Conservation (phyloP, 2,329 filamentous ascomycete species). For the Periconia sp. region DNA sequence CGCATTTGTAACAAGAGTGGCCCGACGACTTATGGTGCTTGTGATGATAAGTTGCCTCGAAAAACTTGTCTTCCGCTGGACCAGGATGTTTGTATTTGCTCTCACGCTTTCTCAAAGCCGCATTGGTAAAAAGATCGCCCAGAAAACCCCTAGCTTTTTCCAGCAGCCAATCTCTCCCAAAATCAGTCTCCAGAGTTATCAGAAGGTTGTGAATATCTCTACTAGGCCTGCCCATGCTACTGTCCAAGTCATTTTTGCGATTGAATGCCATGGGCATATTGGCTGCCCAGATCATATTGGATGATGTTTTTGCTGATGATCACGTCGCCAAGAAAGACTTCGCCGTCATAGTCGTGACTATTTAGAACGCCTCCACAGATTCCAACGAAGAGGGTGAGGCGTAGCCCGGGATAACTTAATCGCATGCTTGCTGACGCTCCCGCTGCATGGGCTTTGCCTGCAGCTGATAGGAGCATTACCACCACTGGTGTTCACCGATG, state of each 20-base stretch:
- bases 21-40: background rate
- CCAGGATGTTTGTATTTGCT: background rate
- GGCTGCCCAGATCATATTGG: background rate
- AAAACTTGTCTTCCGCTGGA: background rate
- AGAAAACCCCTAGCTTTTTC: background rate
- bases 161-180: background rate
- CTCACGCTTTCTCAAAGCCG: background rate
- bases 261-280: background rate
- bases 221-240: background rate
- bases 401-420: background rate
- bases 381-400: background rate
- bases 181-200: background rate
- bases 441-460: background rate
- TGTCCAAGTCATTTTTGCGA: background rate
- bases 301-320: background rate
- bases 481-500: background rate
- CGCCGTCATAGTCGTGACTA: background rate
- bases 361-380: background rate
- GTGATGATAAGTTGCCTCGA: background rate
- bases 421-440: background rate
- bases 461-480: background rate
- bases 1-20: background rate
- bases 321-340: background rate
- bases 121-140: background rate
- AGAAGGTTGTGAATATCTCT: background rate